phyloP scores from a whole-genome alignment of 2,329 filamentous ascomycete genomes.

The Corinectria fuckeliana region DNA sequence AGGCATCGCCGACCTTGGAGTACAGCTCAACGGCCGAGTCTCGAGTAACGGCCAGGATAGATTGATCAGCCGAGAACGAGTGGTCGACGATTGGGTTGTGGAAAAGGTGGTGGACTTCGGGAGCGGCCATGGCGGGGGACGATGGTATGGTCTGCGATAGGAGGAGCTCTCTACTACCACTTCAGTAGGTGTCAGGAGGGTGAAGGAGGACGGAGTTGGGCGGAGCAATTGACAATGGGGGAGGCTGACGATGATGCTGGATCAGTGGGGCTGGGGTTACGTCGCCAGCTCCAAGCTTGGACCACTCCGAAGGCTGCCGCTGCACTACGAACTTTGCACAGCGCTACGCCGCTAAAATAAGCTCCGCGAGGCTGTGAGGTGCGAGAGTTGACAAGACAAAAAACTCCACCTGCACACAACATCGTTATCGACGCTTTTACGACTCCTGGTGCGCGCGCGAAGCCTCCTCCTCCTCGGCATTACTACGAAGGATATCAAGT shows the following conservation, averaged over 20 bases:
- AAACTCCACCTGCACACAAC: conserved; percentile 38
- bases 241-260: conserved; percentile 29
- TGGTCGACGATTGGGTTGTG: conserved; percentile 96
- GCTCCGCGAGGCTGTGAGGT: conserved; percentile 35
- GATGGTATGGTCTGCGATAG: conserved; percentile 43
- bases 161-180: conserved; percentile 95
- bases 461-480: conserved; percentile 9
- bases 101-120: conserved; percentile 96
- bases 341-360: neutral
- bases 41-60: conserved; percentile 87
- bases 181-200: conserved; percentile 23
- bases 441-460: conserved; percentile 18
- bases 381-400: conserved; percentile 33
- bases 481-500: neutral
- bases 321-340: no score
- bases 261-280: conserved; percentile 38
- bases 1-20: conserved; percentile 72
- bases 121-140: conserved; percentile 71
- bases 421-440: conserved; percentile 22
- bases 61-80: conserved; percentile 92
- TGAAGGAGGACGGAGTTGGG: conserved; percentile 22
- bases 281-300: conserved; percentile 39
- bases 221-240: conserved; percentile 14
- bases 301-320: conserved; percentile 24
- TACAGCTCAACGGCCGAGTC: conserved; percentile 93